Evolutionary conservation across 345 rosid genomes (phyloP), one percentile per base, ranked within the genome.

Genomic region (Anastatica hierochuntica): DNA sequence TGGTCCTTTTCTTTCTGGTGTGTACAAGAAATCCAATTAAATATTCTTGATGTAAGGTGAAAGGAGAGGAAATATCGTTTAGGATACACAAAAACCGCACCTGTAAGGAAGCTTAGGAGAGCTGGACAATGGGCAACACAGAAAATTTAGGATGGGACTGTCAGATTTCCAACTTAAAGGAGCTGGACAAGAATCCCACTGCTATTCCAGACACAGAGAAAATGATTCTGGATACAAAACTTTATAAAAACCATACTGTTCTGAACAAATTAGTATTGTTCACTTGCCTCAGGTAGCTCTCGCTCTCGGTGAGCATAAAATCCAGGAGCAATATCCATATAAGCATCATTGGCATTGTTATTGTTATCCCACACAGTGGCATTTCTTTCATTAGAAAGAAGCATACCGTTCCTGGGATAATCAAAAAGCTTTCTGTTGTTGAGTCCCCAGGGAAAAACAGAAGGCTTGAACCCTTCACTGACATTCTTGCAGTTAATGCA

Each of bases 401-500:
- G 24, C 24, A 21, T 21, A 21, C 5, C 5, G 37, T 71, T 76
- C 52, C 65, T 69, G 29, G 49, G 54, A 20, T 50, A 71, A 42
- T 65, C 7, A 29, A n/a, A 9, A 48, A 42, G 26, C 21, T 46
- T 37, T 33, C 39, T 17, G 24, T 43, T 39, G 19, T 34, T 39
- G 16, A 33, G 51, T 14, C 37, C 36, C 49, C 43, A 20, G 17
- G 43, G 16, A 51, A 45, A 31, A 43, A 20, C 40, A 58, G 33
- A 17, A 49, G 55, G 20, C 17, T 51, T 36, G 66, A 16, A 5
- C 19, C 6, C 20, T 35, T 52, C 50, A 38, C 42, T 62, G 38
- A 55, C 59, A 51, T 72, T 78, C 65, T 62, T 66, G 64, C 79
- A 78, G 58, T 69, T 58, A 46, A 59, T 24, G 35, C 88, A 81